Evolutionary conservation across 2,329 filamentous ascomycete genomes (phyloP), one percentile per base, ranked within the genome.

Genomic region (Diplodia scrobiculata): DNA sequence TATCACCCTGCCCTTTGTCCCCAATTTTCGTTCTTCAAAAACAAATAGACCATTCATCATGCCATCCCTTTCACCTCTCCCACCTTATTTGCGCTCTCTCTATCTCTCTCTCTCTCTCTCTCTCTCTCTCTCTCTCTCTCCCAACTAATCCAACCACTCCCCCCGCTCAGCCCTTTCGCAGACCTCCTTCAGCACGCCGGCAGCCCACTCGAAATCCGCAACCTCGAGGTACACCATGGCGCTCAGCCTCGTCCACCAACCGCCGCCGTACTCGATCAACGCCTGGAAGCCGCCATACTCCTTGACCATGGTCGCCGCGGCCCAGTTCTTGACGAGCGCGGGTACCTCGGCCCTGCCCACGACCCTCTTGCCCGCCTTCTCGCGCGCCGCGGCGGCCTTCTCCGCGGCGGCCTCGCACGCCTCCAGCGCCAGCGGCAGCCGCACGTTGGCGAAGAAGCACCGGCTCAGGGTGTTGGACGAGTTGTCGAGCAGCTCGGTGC

Each of bases 151-250:
- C 41, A 68, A n/a, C 65, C 75, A 78, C 67, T 83, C 82, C 5
- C 80, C 81, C 54, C 76, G 78, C 51, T 77, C 78, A 36, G 84
- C 83, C 69, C 82, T 78, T 50, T 80, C 79, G 71, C 84, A 87
- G 5, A 90, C 70, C 38, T 80, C 78, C 73, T 85, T 84, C 72
- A 95, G 75, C 9, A 84, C 79, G 60, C 80, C 73, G 0, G 83
- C 91, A 3, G 84, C 83, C 84, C 86, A 91, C 74, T 89, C 85
- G 73, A 95, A 97, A 76, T 97, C 92, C 13, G 82, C 82, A 69
- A 89, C 75, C 29, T 91, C 91, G n/a, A 97, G 78, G 74, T 95
- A 98, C 0, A 95, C 84, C 81, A 97, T 92, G 14, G 86, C 91
- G 73, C 90, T 92, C 55, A 96, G 73, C 58, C 94, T 81, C 0